Evolutionary conservation across 2,329 filamentous ascomycete species (phyloP).

Genomic region (Botrytis elliptica): DNA sequence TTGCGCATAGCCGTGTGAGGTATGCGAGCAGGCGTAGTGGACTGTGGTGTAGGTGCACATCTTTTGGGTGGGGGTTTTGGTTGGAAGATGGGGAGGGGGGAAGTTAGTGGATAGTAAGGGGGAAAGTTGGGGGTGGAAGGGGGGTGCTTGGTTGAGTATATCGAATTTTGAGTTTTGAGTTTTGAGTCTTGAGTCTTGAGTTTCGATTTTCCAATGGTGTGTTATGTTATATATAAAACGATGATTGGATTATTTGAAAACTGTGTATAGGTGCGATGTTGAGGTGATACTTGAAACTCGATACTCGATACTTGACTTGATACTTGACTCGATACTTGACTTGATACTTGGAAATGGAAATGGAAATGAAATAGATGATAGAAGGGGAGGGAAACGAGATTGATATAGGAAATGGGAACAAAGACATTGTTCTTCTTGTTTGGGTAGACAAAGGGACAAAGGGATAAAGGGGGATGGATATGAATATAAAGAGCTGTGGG

Average conservation of each 20-base stretch:
- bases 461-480: not conserved
- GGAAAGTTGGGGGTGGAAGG: not conserved
- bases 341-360: not conserved
- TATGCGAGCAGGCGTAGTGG: not conserved
- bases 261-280: not conserved
- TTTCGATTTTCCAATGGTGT: too few relatives aligned
- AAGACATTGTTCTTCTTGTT: not conserved
- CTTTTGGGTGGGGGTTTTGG: not conserved
- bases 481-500: not conserved
- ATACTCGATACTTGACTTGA: not conserved
- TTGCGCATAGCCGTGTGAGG: not conserved
- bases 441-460: not conserved
- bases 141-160: not conserved
- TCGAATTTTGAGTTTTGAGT: too few relatives aligned
- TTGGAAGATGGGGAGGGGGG: not conserved
- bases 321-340: too few relatives aligned
- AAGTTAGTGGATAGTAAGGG: too few relatives aligned
- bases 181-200: too few relatives aligned
- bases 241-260: not conserved
- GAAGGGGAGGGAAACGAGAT: not conserved
- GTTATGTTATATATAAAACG: not conserved
- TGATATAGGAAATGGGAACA: not conserved
- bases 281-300: too few relatives aligned
- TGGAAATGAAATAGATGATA: not conserved
- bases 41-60: not conserved